phyloP scores from a whole-genome alignment of 306 rosid species.

The Vigna nakashimae region DNA sequence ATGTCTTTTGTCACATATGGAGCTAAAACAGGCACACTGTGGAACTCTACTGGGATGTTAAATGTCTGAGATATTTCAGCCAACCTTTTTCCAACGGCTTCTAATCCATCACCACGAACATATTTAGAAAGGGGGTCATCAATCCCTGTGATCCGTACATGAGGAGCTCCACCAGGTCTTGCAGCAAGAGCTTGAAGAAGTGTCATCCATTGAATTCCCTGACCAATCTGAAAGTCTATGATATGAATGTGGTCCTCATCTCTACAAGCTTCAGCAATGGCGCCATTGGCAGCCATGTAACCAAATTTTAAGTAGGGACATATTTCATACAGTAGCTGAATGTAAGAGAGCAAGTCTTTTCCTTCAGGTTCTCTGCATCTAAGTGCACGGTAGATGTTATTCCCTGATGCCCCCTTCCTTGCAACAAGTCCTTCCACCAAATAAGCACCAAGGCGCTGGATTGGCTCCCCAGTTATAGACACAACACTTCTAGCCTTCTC shows the following conservation, averaged over 20 bases:
- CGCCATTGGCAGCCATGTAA: constrained; percentile 96
- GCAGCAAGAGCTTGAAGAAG: constrained; percentile 96
- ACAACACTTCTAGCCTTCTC: constrained; percentile 65
- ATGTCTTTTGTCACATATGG: constrained; percentile 67
- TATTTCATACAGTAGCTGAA: constrained; percentile 77
- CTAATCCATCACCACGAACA: constrained; percentile 83
- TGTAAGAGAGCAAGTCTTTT: constrained; percentile 73
- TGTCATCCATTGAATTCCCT: constrained; percentile 82
- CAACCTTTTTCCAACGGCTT: constrained; percentile 60
- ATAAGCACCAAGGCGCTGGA: constrained; percentile 90
- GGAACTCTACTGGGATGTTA: constrained; percentile 75
- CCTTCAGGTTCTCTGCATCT: constrained; percentile 82
- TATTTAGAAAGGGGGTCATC: constrained; percentile 73
- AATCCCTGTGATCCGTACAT: constrained; percentile 79
- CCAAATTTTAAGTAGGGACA: constrained; percentile 91
- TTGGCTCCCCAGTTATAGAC: constrained; percentile 82
- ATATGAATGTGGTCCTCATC: constrained; percentile 84
- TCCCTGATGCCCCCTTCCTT: constrained; percentile 79
- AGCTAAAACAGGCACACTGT: constrained; percentile 68
- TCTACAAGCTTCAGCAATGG: constrained; percentile 91
- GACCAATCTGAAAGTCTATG: constrained; percentile 84
- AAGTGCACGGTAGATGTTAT: constrained; percentile 71
- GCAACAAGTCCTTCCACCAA: constrained; percentile 90
- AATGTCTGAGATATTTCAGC: constrained; percentile 60
- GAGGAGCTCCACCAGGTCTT: constrained; percentile 83